phyloP scores from a whole-genome alignment of 2,329 filamentous ascomycete genomes.

The Nannizzia gypsea region DNA sequence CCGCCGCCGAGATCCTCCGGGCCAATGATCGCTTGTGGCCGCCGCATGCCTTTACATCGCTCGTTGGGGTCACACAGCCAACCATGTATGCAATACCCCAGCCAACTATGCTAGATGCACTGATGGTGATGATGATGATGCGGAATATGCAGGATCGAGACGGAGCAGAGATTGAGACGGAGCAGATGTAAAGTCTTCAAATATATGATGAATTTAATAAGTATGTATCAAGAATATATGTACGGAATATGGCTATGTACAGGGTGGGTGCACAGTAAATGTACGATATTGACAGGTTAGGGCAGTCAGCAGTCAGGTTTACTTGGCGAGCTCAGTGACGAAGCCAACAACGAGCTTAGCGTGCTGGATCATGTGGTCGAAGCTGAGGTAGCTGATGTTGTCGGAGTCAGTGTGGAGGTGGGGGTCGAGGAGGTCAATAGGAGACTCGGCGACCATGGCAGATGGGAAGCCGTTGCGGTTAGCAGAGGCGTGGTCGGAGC shows the following conservation, averaged over 20 bases:
- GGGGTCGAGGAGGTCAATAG: slow-evolving; percentile 51
- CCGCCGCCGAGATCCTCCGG: background rate
- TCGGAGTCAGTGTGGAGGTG: slow-evolving; percentile 66
- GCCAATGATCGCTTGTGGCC: background rate
- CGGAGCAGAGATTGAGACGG: background rate
- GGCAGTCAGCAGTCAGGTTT: background rate
- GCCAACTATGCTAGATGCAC: background rate
- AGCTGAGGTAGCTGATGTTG: slow-evolving; percentile 59
- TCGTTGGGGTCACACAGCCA: background rate
- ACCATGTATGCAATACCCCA: background rate
- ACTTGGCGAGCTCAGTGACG: slow-evolving; percentile 61
- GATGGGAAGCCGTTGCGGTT: slow-evolving; percentile 56
- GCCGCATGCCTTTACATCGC: background rate
- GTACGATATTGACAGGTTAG: background rate
- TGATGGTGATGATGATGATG: too few relatives aligned
- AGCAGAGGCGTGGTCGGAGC: slow-evolving; percentile 57
- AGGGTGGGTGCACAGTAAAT: background rate
- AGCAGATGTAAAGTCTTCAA: too few relatives aligned
- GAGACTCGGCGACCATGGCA: slow-evolving; percentile 52
- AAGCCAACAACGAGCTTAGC: slow-evolving; percentile 72
- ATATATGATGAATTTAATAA: background rate
- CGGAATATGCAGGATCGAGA: too few relatives aligned
- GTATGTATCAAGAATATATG: background rate
- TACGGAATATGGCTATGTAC: background rate
- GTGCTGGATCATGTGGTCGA: slow-evolving; percentile 88